Conservation (phyloP, 257 asterid species). For the Rubia yunnanensis region DNA sequence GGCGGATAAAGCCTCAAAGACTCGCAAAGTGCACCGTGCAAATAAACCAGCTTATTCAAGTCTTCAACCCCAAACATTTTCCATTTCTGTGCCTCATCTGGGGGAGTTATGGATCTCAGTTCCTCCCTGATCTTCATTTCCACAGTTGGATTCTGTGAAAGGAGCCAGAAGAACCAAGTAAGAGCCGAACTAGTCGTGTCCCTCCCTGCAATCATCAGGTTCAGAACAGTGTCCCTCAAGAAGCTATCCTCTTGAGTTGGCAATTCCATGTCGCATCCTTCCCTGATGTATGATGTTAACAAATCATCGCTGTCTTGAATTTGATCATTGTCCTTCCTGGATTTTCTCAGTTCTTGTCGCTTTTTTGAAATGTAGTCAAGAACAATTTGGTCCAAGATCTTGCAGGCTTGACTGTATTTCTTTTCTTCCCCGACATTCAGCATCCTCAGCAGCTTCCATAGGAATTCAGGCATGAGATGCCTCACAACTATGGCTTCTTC, state of each 20-base stretch:
- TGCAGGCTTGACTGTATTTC: conserved; percentile 27
- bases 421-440: conserved; percentile 40
- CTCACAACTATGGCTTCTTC: conserved; percentile 48
- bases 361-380: conserved; percentile 33
- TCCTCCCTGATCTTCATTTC: conserved; percentile 44
- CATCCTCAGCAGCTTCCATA: conserved; percentile 49
- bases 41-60: conserved; percentile 31
- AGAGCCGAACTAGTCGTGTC: conserved; percentile 64
- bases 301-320: conserved; percentile 29
- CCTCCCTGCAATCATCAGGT: conserved; percentile 59
- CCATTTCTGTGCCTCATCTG: conserved; percentile 14
- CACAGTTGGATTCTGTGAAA: conserved; percentile 37
- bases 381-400: conserved; percentile 33
- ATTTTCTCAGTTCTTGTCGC: conserved; percentile 20
- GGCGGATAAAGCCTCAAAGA: conserved; percentile 58
- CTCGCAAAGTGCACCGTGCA: conserved; percentile 58
- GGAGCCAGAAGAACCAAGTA: conserved; percentile 61
- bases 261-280: conserved; percentile 15
- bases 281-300: conserved; percentile 39
- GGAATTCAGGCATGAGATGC: conserved; percentile 37
- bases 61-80: conserved; percentile 30
- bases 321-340: background rate
- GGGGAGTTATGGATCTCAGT: conserved; percentile 14
- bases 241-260: conserved; percentile 19
- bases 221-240: conserved; percentile 51